Percentiles rank a stretch among this genome's conserved stretches.
Evolutionary conservation across 495 filamentous ascomycete species (phyloP).

Genomic region (Aspergillus sparsus): DNA sequence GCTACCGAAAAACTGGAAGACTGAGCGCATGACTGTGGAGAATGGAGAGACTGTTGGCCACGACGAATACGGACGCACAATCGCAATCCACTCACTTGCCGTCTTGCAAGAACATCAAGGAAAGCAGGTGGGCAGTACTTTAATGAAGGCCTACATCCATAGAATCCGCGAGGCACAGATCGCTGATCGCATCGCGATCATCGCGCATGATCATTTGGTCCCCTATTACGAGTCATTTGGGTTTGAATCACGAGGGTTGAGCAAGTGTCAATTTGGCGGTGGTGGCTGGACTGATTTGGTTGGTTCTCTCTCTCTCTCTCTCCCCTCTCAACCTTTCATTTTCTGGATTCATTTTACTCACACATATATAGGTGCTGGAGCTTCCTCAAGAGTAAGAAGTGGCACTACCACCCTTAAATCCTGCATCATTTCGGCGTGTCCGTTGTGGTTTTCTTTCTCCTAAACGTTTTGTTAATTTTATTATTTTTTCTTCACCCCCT

Average conservation of each 20-base stretch:
- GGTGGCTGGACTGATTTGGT: slow-evolving; percentile 75
- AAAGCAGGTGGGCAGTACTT: slow-evolving; percentile 70
- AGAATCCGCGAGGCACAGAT: slow-evolving; percentile 64
- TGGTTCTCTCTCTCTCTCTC: slow-evolving; percentile 17
- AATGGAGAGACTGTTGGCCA: slow-evolving; percentile 55
- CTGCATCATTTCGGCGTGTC: slow-evolving; percentile 30
- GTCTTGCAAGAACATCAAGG: slow-evolving; percentile 75
- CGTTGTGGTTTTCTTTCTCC: slow-evolving; percentile 18
- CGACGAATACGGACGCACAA: slow-evolving; percentile 68
- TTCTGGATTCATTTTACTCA: slow-evolving; percentile 10
- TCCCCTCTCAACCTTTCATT: not conserved
- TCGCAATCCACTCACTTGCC: slow-evolving; percentile 80
- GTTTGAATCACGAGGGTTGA: slow-evolving; percentile 68
- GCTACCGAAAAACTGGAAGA: slow-evolving; percentile 64
- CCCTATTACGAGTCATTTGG: slow-evolving; percentile 76
- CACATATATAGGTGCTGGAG: slow-evolving; percentile 33
- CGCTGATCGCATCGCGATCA: slow-evolving; percentile 71
- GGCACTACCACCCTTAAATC: slow-evolving; percentile 8
- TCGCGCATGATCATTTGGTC: slow-evolving; percentile 72
- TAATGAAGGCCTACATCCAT: slow-evolving; percentile 76
- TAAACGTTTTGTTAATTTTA: slow-evolving; percentile 14
- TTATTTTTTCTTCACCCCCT: slow-evolving; percentile 22
- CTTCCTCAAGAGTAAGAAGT: slow-evolving; percentile 28
- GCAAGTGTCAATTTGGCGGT: slow-evolving; percentile 67
- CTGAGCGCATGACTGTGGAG: slow-evolving; percentile 38